Evolutionary conservation across 108 stramenopile species (phyloP).

Genomic region (Bacterosira constricta): DNA sequence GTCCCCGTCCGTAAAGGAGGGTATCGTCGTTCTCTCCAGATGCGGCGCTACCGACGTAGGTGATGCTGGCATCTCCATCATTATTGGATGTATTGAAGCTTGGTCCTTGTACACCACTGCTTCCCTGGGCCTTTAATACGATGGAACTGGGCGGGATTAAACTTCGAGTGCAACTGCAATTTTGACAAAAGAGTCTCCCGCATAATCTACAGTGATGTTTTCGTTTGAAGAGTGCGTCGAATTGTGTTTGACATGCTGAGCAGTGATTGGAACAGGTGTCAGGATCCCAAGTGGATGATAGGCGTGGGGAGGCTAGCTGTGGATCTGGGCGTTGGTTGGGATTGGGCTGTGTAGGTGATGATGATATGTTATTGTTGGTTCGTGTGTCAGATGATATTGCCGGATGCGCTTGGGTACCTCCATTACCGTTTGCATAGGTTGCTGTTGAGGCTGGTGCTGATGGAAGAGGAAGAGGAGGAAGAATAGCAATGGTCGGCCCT

Average conservation of each 20-base stretch:
- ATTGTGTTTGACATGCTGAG: constrained; percentile 53
- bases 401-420: no score
- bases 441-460: not conserved
- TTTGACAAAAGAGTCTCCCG: constrained; percentile 81
- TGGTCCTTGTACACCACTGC: constrained; percentile 47
- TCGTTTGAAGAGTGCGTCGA: constrained; percentile 71
- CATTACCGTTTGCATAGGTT: no score
- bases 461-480: not conserved
- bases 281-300: constrained; percentile 79
- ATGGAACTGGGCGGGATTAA: constrained; percentile 79
- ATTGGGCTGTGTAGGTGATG: not conserved
- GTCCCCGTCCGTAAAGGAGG: constrained; percentile 68
- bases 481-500: not conserved
- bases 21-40: constrained; percentile 37
- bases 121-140: constrained; percentile 53
- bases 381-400: not conserved
- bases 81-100: constrained; percentile 6
- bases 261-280: constrained; percentile 55
- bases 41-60: not conserved
- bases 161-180: constrained; percentile 60
- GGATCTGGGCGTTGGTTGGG: not conserved
- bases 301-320: constrained; percentile 23
- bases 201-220: constrained; percentile 90
- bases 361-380: not conserved
- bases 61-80: constrained; percentile 11